Evolutionary conservation across 768 basidiomycete species (phyloP).

Genomic region (Leccinum barrowsii): DNA sequence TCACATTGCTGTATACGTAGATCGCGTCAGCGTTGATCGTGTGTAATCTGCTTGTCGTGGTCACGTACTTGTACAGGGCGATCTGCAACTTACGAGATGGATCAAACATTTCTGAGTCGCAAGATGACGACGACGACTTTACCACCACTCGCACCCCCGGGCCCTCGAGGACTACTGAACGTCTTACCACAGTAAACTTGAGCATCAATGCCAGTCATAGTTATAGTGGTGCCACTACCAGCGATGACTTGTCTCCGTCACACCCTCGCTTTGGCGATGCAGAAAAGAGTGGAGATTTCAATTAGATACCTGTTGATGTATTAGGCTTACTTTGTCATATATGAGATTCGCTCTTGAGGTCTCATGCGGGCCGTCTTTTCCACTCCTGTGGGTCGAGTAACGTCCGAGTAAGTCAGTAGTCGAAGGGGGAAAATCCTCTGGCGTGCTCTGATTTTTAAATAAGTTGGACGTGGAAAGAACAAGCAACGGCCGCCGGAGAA

Average conservation of each 20-base stretch:
- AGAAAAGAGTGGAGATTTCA: not conserved
- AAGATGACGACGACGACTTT: conserved; percentile 12
- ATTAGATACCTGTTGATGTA: not conserved
- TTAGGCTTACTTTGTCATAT: not conserved
- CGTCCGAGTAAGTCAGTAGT: not conserved
- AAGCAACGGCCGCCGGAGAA: not conserved
- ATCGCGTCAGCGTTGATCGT: conserved; percentile 1
- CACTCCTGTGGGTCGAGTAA: not conserved
- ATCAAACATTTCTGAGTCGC: not conserved
- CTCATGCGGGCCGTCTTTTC: not conserved
- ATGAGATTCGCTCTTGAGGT: not conserved
- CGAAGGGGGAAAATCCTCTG: not conserved
- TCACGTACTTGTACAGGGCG: conserved; percentile 13
- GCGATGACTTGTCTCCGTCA: not conserved
- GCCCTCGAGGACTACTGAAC: not conserved
- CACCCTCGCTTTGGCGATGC: not conserved
- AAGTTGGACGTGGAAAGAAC: not conserved
- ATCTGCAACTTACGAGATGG: not conserved
- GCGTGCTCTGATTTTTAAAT: not conserved
- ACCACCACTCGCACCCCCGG: conserved; percentile 1
- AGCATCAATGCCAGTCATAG: not conserved
- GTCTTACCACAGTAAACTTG: conserved; percentile 11
- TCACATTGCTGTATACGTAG: not conserved
- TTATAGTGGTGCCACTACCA: not conserved
- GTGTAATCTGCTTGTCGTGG: conserved; percentile 16